phyloP scores from a whole-genome alignment of 2,329 filamentous ascomycete genomes.

The Colletotrichum lini region DNA sequence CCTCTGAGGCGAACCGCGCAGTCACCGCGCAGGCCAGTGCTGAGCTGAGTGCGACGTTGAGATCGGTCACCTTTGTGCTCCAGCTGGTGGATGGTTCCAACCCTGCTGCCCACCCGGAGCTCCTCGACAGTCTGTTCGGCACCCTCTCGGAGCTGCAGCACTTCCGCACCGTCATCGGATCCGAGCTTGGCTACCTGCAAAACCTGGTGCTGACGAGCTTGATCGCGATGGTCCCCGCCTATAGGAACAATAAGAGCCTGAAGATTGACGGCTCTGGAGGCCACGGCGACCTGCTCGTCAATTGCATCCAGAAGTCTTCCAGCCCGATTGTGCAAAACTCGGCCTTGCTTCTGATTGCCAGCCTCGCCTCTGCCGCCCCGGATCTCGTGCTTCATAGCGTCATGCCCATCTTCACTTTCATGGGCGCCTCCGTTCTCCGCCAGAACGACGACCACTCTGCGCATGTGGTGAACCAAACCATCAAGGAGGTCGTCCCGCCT shows the following conservation, averaged over 20 bases:
- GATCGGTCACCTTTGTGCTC: conserved; percentile 86
- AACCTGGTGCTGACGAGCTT: conserved; percentile 87
- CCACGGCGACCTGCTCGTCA: conserved; percentile 90
- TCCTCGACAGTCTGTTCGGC: conserved; percentile 86
- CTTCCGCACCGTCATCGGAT: conserved; percentile 84
- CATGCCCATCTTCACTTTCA: conserved; percentile 99
- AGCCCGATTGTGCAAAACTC: conserved; percentile 96
- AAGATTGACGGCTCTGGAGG: conserved; percentile 84
- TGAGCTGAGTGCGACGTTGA: conserved; percentile 77
- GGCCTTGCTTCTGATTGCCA: conserved; percentile 88
- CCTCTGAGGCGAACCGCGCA: conserved; percentile 74
- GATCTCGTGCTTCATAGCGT: conserved; percentile 95
- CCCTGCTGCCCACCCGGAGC: conserved; percentile 80
- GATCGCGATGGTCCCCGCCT: conserved; percentile 84
- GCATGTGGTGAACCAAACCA: conserved; percentile 94
- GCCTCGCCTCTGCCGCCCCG: conserved; percentile 87
- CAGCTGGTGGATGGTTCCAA: conserved; percentile 88
- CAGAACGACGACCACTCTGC: conserved; percentile 98
- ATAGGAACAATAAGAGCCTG: conserved; percentile 72
- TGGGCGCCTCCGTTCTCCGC: conserved; percentile 90
- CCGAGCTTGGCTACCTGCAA: conserved; percentile 91
- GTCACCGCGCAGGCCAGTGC: conserved; percentile 73
- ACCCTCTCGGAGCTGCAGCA: conserved; percentile 90
- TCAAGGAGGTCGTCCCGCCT: conserved; percentile 93
- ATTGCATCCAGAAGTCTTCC: conserved; percentile 91